Percentiles rank a stretch among this genome's conserved stretches.
These are phyloP conservation scores for Tremella yokohamensis DNA, from an alignment of 768 basidiomycete genomes.

Conservation along the genomic window DNA sequence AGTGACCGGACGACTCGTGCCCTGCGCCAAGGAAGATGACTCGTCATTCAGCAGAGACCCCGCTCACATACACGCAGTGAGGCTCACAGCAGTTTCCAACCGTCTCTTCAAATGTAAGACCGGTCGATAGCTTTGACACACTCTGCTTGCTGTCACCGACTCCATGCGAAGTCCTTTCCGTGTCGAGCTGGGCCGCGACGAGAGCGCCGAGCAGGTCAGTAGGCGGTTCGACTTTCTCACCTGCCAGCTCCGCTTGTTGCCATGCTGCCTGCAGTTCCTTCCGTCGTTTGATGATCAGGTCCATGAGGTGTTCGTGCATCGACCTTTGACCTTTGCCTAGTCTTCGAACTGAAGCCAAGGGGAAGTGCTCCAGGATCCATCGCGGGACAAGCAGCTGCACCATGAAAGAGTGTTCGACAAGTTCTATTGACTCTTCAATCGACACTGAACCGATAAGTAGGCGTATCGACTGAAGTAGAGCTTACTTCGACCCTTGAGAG, in stretches of 20 bases:
- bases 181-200: slow-evolving; percentile 24
- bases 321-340: slow-evolving; percentile 18
- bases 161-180: slow-evolving; percentile 5
- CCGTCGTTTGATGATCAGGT: slow-evolving; percentile 16
- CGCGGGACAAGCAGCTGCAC: slow-evolving; percentile 16
- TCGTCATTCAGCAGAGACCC: background rate
- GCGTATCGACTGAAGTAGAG: background rate
- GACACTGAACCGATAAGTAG: background rate
- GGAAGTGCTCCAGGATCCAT: slow-evolving; percentile 20
- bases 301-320: slow-evolving; percentile 16
- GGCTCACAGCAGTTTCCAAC: slow-evolving; percentile 35
- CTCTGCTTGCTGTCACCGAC: slow-evolving; percentile 1
- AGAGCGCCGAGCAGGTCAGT: slow-evolving; percentile 28
- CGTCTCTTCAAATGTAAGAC: slow-evolving; percentile 35
- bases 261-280: slow-evolving; percentile 4
- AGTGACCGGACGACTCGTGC: slow-evolving; percentile 43
- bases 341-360: slow-evolving; percentile 11
- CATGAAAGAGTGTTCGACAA: slow-evolving; percentile 1
- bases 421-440: no score
- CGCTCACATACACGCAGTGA: no score
- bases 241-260: background rate
- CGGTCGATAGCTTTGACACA: slow-evolving; percentile 1
- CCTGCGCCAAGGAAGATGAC: slow-evolving; percentile 37
- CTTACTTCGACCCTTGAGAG: no score
- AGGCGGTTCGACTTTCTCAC: slow-evolving; percentile 17